These are phyloP conservation scores for Phycomyces blakesleeanus DNA, from an alignment of 192 early-diverging fungal genomes.

Conservation along the genomic window DNA sequence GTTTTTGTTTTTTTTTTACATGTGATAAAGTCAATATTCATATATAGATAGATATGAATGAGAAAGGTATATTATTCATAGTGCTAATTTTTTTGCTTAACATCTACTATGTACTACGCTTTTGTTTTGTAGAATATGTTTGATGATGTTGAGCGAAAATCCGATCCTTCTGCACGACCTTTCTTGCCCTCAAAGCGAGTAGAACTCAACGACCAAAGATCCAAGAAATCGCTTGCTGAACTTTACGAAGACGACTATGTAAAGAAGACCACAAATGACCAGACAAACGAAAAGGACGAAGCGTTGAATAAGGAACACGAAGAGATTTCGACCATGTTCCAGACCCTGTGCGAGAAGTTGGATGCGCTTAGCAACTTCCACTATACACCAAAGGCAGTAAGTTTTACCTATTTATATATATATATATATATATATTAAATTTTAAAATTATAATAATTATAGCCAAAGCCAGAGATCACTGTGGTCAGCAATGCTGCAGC, in stretches of 20 bases:
- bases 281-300: slow-evolving; percentile 72
- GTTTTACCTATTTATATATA: neutral
- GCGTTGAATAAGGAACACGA: slow-evolving; percentile 73
- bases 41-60: no score
- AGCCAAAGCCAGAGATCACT: slow-evolving; percentile 68
- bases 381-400: slow-evolving; percentile 77
- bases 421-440: no score
- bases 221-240: slow-evolving; percentile 84
- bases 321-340: slow-evolving; percentile 76
- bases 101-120: no score
- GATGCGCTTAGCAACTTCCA: slow-evolving; percentile 95
- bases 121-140: slow-evolving; percentile 63
- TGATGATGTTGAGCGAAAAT: slow-evolving; percentile 92
- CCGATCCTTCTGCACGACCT: slow-evolving; percentile 66
- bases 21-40: no score
- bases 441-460: no score
- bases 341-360: slow-evolving; percentile 75
- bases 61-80: no score
- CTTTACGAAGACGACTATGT: slow-evolving; percentile 90
- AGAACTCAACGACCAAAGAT: slow-evolving; percentile 83
- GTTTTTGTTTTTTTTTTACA: no score
- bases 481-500: slow-evolving; percentile 78
- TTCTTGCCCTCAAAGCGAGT: slow-evolving; percentile 70
- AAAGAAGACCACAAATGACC: slow-evolving; percentile 47
- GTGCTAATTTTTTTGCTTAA: no score